These are phyloP conservation scores for Diaporthe australafricana DNA, from an alignment of 2,329 filamentous ascomycete species.

Conservation along the genomic window DNA sequence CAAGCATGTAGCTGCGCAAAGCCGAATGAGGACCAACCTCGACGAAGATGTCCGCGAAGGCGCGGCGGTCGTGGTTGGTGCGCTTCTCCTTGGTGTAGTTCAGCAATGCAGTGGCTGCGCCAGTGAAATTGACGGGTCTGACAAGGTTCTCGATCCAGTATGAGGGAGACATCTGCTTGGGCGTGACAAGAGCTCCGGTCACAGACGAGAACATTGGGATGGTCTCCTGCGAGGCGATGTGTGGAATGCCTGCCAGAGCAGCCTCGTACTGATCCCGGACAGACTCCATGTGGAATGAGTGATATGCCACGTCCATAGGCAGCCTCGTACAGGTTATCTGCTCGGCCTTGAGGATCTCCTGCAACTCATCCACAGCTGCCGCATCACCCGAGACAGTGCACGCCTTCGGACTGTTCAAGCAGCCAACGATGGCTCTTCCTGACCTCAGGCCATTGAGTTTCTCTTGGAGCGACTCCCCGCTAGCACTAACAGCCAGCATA, in stretches of 20 bases:
- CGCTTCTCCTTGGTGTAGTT: neutral
- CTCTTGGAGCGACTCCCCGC: neutral
- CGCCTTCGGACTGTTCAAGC: slow-evolving; percentile 2
- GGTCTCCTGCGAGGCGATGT: neutral
- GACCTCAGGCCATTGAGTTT: neutral
- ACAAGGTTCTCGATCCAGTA: slow-evolving; percentile 31
- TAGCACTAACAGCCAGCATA: slow-evolving; percentile 11
- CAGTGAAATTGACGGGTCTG: slow-evolving; percentile 17
- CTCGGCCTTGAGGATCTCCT: neutral
- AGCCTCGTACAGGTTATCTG: neutral
- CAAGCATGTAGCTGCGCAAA: slow-evolving; percentile 12
- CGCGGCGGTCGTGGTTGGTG: neutral
- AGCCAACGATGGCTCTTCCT: slow-evolving; percentile 18
- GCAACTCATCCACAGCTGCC: slow-evolving; percentile 15
- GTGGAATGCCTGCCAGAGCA: slow-evolving; percentile 19
- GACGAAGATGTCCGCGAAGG: slow-evolving; percentile 26
- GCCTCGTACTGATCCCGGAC: slow-evolving; percentile 16
- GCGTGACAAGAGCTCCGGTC: neutral
- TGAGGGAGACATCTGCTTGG: neutral
- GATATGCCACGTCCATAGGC: slow-evolving; percentile 13
- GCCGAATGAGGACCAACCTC: slow-evolving; percentile 13
- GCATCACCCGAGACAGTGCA: slow-evolving; percentile 17
- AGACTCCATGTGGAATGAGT: slow-evolving; percentile 28
- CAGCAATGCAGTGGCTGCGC: neutral
- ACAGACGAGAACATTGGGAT: slow-evolving; percentile 26